Conservation (phyloP, 192 early-diverging fungal genomes). For the Oehlia diaphana region DNA sequence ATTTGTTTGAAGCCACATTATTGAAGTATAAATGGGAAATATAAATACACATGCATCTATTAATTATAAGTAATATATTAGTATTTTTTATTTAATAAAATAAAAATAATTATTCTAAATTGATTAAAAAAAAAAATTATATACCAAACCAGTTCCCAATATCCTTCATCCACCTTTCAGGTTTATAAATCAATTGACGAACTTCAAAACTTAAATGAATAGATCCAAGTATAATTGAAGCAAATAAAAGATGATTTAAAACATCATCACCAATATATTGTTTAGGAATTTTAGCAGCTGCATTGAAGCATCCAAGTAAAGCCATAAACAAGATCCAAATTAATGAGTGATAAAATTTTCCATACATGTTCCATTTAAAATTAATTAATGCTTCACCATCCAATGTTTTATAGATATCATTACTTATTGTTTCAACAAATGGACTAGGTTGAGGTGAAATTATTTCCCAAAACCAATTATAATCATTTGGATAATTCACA, state of each 20-base stretch:
- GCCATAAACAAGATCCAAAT: neutral
- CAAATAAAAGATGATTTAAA: neutral
- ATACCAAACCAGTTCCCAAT: neutral
- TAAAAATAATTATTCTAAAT: no score
- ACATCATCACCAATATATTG: neutral
- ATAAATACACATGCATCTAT: no score
- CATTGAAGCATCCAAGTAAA: neutral
- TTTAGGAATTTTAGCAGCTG: neutral
- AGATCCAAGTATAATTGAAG: no score
- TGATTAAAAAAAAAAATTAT: neutral
- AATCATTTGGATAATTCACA: no score
- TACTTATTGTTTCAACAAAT: neutral
- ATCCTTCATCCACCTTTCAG: neutral
- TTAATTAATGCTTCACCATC: neutral
- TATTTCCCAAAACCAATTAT: neutral
- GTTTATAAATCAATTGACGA: neutral
- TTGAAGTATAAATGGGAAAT: neutral
- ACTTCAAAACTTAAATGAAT: no score
- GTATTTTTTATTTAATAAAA: no score
- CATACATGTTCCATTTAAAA: neutral
- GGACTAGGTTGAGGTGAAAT: neutral
- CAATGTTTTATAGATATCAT: slow-evolving; percentile 4
- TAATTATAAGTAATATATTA: neutral
- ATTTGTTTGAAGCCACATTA: neutral
- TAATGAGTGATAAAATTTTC: neutral